phyloP scores from a whole-genome alignment of 1,284 basidiomycete genomes.

The Porogramme epimiltina region DNA sequence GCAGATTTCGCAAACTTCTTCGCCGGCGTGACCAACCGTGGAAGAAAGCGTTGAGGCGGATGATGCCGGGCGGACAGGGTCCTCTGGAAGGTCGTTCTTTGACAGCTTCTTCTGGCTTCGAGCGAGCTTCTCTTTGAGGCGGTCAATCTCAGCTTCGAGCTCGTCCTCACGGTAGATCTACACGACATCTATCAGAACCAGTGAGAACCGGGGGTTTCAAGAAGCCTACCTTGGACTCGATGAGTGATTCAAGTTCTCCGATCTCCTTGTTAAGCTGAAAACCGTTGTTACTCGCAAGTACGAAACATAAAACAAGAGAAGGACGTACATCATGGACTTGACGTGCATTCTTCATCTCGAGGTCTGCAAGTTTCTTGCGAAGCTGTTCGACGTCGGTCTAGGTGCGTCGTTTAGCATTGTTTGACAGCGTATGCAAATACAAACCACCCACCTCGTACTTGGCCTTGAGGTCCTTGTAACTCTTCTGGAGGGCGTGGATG shows the following conservation, averaged over 20 bases:
- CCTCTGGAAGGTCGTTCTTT: constrained; percentile 47
- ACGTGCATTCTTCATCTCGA: constrained; percentile 73
- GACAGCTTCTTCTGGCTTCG: constrained; percentile 59
- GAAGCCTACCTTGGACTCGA: constrained; percentile 79
- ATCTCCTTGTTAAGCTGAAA: constrained; percentile 87
- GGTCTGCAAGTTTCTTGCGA: constrained; percentile 66
- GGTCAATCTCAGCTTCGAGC: constrained; percentile 83
- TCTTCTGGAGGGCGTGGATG: constrained; percentile 40
- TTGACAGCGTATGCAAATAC: neutral
- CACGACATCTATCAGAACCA: neutral
- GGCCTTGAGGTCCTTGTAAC: constrained; percentile 49
- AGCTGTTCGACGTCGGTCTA: constrained; percentile 71
- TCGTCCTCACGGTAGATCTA: constrained; percentile 94
- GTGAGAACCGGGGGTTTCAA: neutral
- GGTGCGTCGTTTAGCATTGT: neutral
- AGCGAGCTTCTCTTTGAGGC: constrained; percentile 68
- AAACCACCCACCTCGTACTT: constrained; percentile 52
- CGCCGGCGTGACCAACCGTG: constrained; percentile 14
- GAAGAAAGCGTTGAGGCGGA: constrained; percentile 16
- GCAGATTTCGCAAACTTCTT: constrained; percentile 79
- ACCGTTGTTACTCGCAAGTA: neutral
- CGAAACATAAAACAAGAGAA: neutral
- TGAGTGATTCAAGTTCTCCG: constrained; percentile 83
- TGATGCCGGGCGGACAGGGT: constrained; percentile 14
- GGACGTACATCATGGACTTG: constrained; percentile 67